phyloP scores from a whole-genome alignment of 345 rosid species.

The Hibiscus tridactylites region DNA sequence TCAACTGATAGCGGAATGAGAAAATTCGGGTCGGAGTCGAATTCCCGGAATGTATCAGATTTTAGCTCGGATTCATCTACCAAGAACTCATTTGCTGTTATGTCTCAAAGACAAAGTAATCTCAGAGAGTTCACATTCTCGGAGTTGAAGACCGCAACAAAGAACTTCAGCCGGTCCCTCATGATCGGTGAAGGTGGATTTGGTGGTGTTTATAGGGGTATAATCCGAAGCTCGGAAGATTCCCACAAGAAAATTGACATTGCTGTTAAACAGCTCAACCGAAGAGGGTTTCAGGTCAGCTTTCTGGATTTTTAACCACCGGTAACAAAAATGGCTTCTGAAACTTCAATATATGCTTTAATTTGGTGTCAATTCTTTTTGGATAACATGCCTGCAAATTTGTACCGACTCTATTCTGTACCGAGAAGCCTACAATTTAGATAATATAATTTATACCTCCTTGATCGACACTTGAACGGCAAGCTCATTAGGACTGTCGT shows the following conservation, averaged over 20 bases:
- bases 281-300: conserved; percentile 83
- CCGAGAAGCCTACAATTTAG: no score
- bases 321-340: background rate
- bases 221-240: conserved; percentile 51
- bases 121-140: conserved; percentile 60
- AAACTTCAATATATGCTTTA: background rate
- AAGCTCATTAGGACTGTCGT: no score
- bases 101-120: conserved; percentile 67
- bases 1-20: conserved; percentile 40
- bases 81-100: conserved; percentile 48
- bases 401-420: no score
- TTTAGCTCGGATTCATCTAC: conserved; percentile 56
- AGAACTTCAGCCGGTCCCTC: conserved; percentile 80
- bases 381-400: no score
- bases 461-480: no score
- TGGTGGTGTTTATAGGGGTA: conserved; percentile 74
- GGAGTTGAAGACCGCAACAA: conserved; percentile 77
- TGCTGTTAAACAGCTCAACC: conserved; percentile 88
- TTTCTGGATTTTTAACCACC: background rate
- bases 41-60: conserved; percentile 56
- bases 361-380: no score
- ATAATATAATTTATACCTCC: no score
- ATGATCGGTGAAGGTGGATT: conserved; percentile 98
- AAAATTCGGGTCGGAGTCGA: conserved; percentile 64
- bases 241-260: conserved; percentile 63